Percentiles rank a stretch among this genome's conserved stretches.
These are phyloP conservation scores for Parathielavia appendiculata DNA, from an alignment of 495 filamentous ascomycete genomes.

Conservation along the genomic window DNA sequence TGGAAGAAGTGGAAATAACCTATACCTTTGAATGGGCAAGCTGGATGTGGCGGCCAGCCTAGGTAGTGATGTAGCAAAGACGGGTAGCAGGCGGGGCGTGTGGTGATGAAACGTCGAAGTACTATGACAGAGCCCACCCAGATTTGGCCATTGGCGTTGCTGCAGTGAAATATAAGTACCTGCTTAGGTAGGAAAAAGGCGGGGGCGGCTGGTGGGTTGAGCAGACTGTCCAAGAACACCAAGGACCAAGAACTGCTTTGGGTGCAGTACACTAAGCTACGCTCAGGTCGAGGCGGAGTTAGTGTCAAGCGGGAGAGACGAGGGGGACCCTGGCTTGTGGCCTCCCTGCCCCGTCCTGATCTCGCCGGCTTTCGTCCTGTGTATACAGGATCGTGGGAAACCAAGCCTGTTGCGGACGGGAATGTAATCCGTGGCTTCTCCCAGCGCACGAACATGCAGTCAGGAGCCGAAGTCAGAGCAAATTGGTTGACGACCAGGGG, in stretches of 20 bases:
- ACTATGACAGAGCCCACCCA: conserved; percentile 39
- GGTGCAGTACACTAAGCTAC: conserved; percentile 17
- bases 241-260: conserved; percentile 8
- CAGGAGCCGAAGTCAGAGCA: conserved; percentile 7
- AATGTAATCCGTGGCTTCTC: conserved; percentile 1
- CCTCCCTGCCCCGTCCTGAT: conserved; percentile 28
- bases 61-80: conserved; percentile 36
- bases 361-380: conserved; percentile 4
- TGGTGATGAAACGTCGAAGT: conserved; percentile 48
- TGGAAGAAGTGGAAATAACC: conserved; percentile 44
- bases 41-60: conserved; percentile 51
- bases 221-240: conserved; percentile 18
- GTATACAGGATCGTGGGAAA: conserved; percentile 6
- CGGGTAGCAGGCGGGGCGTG: conserved; percentile 42
- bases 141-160: conserved; percentile 41
- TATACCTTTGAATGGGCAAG: conserved; percentile 41
- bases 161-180: conserved; percentile 33
- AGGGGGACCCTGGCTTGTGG: conserved; percentile 32
- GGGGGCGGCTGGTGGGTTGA: conserved; percentile 25
- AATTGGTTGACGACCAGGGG: conserved; percentile 8
- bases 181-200: conserved; percentile 27
- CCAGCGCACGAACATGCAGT: conserved; percentile 2
- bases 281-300: conserved; percentile 33
- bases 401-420: conserved; percentile 16
- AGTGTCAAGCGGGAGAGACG: conserved; percentile 27